Base-by-base conservation (phyloP, 148 eudicot species). In the Rhododendron ferrugineum region DNA sequence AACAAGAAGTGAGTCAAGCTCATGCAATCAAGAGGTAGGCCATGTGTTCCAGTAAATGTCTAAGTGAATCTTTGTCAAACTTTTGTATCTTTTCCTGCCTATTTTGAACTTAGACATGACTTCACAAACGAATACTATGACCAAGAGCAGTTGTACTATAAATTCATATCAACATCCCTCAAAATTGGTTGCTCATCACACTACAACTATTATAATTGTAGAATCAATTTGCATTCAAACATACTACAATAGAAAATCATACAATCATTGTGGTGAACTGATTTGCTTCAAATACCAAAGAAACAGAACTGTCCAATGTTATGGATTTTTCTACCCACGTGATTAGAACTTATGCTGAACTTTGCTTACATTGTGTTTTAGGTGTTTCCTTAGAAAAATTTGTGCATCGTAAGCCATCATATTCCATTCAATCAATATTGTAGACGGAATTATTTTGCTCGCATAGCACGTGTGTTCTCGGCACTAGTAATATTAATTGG, bases 171-270 rank as follows among this genome's bases (percentile, higher is more conserved):
- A 40, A 22, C 78, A 76, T 76, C 79, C 50, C 79, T 76, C 78
- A 76, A 28, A 40, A 76, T 22, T 37, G 79, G 79, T 76, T 76
- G 79, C 46, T 74, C 78, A 74, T 74, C 78, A 37, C 42, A 40
- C 42, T 40, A 40, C 6, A 40, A 40, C 42, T 40, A 40, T 40
- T 40, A 40, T 40, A 40, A 40, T 40, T 40, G 42, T 40, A 40
- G 42, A 40, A 40, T 40, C 42, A 40, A 40, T 40, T 40, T 40
- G 42, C 42, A 5, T 40, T 40, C 42, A 40, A 40, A 6, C 42
- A 40, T 40, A 40, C 42, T 40, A 40, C 42, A 40, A 40, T 40
- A 40, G 42, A 5, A 32, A 40, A 40, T 40, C 42, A 40, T 40
- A 40, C 42, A 26, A 74, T 37, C 78, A 37, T 22, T 60, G 66